phyloP scores from a whole-genome alignment of 169 alveolate genomes.

The Toxoplasma gondii region DNA sequence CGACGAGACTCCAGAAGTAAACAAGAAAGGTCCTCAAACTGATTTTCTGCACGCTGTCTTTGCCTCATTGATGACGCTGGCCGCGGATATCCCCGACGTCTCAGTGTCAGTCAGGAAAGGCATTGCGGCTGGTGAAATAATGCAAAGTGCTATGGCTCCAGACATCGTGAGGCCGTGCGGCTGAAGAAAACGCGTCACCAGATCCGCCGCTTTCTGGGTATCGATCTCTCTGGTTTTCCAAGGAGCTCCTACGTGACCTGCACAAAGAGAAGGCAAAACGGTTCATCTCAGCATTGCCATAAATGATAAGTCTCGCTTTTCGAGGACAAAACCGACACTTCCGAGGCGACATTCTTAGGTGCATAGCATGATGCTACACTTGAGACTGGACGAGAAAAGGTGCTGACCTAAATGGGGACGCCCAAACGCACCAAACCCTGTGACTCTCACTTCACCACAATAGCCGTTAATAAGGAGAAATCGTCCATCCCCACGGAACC shows the following conservation, averaged over 20 bases:
- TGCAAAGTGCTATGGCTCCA: slow-evolving; percentile 39
- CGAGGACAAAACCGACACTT: background rate
- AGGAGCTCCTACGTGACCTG: slow-evolving; percentile 56
- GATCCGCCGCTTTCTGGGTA: slow-evolving; percentile 43
- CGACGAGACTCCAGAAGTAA: too few species aligned
- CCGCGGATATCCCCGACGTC: slow-evolving; percentile 4
- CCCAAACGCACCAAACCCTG: too few species aligned
- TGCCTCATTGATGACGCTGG: slow-evolving; percentile 44
- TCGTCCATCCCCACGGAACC: too few species aligned
- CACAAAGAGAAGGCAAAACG: background rate
- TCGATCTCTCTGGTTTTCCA: slow-evolving; percentile 43
- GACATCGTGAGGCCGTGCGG: slow-evolving; percentile 28
- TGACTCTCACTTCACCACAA: too few species aligned
- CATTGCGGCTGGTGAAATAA: slow-evolving; percentile 38
- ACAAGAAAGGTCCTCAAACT: background rate
- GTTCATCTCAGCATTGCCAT: background rate
- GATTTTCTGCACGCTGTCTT: slow-evolving; percentile 46
- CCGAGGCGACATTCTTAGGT: too few species aligned
- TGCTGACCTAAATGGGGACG: too few species aligned
- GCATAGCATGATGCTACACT: too few species aligned
- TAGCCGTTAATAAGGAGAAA: too few species aligned
- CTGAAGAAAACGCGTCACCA: slow-evolving; percentile 39
- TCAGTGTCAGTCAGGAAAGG: slow-evolving; percentile 46
- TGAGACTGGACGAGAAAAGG: too few species aligned
- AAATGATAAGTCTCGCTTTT: background rate